Evolutionary conservation across 208 protist species (phyloP).

Genomic region (Leishmania gerbilli): DNA sequence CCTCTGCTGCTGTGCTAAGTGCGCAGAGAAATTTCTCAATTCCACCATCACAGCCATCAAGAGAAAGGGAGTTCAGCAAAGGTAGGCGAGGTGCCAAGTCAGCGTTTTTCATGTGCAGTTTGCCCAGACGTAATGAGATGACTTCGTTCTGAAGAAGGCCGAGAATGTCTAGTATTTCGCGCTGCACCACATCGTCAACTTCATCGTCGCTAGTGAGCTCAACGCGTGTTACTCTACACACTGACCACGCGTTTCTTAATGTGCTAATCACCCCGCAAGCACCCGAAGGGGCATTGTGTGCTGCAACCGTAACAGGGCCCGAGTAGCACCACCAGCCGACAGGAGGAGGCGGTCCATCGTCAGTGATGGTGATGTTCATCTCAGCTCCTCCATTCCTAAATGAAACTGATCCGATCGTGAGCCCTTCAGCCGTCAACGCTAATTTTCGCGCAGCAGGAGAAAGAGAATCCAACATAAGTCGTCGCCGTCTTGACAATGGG

Average conservation of each 20-base stretch:
- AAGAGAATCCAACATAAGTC: constrained; percentile 7
- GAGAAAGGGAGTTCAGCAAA: background rate
- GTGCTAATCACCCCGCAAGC: constrained; percentile 4
- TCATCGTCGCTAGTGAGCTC: constrained; percentile 20
- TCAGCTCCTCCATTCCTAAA: background rate
- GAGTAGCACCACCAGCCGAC: constrained; percentile 20
- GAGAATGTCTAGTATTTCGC: background rate
- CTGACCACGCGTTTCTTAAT: background rate
- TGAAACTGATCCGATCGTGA: background rate
- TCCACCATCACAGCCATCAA: constrained; percentile 5
- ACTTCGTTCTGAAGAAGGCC: background rate
- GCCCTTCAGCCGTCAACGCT: background rate
- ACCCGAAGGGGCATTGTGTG: background rate
- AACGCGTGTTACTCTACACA: background rate
- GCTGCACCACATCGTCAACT: background rate
- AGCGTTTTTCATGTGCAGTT: constrained; percentile 5
- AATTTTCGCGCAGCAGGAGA: background rate
- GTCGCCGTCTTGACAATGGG: background rate
- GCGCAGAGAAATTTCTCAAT: constrained; percentile 6
- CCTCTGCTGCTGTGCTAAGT: constrained; percentile 3
- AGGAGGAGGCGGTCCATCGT: constrained; percentile 3
- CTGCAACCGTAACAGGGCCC: background rate
- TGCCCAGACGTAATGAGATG: background rate
- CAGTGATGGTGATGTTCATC: background rate
- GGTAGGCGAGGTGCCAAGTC: background rate